Evolutionary conservation across 1,139 yeast genomes (phyloP).

Genomic region (Yamadazyma dendronema): DNA sequence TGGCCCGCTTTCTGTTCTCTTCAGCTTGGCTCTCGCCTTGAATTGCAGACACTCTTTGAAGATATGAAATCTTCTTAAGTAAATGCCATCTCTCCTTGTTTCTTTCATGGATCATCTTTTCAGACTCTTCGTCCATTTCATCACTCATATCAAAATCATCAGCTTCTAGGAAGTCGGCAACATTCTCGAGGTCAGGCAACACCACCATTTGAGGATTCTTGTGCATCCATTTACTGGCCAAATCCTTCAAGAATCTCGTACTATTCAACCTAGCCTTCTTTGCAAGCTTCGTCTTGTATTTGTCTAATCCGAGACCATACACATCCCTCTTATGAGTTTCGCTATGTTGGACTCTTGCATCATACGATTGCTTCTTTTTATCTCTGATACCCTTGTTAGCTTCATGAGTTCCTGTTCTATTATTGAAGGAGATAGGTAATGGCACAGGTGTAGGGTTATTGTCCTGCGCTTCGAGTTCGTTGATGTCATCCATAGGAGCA

Average conservation of each 20-base stretch:
- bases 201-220: constrained; percentile 38
- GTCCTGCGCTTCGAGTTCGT: constrained; percentile 28
- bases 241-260: constrained; percentile 50
- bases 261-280: constrained; percentile 52
- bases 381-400: constrained; percentile 86
- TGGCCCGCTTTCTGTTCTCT: constrained; percentile 32
- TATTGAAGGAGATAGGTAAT: constrained; percentile 71
- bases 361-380: constrained; percentile 75
- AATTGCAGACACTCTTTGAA: constrained; percentile 59
- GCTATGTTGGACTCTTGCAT: constrained; percentile 73
- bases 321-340: constrained; percentile 68
- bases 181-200: constrained; percentile 59
- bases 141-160: constrained; percentile 38
- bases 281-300: constrained; percentile 46
- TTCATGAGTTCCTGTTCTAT: constrained; percentile 72
- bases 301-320: constrained; percentile 71
- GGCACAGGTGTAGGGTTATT: constrained; percentile 34
- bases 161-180: constrained; percentile 52
- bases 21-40: constrained; percentile 31
- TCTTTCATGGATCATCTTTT: constrained; percentile 39
- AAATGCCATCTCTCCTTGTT: constrained; percentile 65
- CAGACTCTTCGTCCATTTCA: constrained; percentile 41
- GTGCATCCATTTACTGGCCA: constrained; percentile 50
- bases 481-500: constrained; percentile 25
- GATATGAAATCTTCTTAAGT: constrained; percentile 65